Evolutionary conservation across 2,329 filamentous ascomycete species (phyloP), one percentile per base, ranked within the genome.

Genomic region (Fusarium humuli): DNA sequence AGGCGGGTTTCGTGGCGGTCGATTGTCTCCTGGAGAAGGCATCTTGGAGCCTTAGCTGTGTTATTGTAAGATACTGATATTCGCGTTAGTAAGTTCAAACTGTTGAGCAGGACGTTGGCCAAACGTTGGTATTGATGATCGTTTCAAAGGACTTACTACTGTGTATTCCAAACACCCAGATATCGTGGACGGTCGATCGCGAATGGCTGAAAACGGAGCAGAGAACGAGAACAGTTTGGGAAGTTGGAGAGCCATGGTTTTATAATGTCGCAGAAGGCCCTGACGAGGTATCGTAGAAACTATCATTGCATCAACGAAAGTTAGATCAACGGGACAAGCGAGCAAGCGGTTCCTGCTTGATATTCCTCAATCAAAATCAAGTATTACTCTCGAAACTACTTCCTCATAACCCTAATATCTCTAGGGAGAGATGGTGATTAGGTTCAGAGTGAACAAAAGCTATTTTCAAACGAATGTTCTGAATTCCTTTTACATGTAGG

Each of bases 121-220:
- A n/a, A 37, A 11, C 16, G 9, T 37, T 37, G 9, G 34, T 37
- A n/a, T 37, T 11, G 16, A n/a, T 37, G 9, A 10, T 37, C 11
- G 34, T 37, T 37, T n/a, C 34, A n/a, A 37, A 9, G 9, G 0
- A 37, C 34, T 37, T 37, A 37, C 34, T n/a, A 37, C 34, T 10
- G 9, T n/a, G 5, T 37, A n/a, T n/a, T 37, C 18, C 16, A 37
- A n/a, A n/a, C 0, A 37, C 16, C 3, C 1, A 37, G 1, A 37
- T 37, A 37, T n/a, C 0, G 5, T 9, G 34, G 16, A 37, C 16
- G 9, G 5, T 18, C 9, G 16, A 9, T 11, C 5, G 9, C 9
- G 11, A 18, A 37, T 37, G 9, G 5, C 5, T 37, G 5, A 32
- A 9, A 4, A 32, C 8, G 9, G 9, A 37, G 16, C 2, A 37